A percentile compares a stretch with the other conserved stretches of the same genome.
These are phyloP conservation scores for Termitomyces bulborhizus DNA, from an alignment of 768 basidiomycete species.

Conservation along the genomic window DNA sequence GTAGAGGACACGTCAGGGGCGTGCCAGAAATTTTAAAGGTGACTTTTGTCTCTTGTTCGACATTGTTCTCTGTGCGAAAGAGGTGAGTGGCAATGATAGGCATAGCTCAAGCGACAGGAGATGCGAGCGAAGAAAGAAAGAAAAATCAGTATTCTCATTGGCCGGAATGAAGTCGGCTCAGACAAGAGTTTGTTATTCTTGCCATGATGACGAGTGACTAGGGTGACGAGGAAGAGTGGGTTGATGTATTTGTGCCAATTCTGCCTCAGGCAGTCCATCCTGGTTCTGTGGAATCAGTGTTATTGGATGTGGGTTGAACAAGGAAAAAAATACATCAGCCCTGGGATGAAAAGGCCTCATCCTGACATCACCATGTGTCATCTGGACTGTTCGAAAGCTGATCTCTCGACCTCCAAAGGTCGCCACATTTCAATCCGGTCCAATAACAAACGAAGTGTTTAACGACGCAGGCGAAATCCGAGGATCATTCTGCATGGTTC, in stretches of 20 bases:
- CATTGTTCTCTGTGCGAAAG: background rate
- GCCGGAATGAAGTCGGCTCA: background rate
- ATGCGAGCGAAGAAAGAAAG: background rate
- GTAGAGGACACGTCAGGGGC: background rate
- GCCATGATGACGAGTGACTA: background rate
- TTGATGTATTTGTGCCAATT: background rate
- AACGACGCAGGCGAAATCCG: no score
- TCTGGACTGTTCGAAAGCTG: background rate
- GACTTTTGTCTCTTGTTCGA: background rate
- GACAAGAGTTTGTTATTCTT: background rate
- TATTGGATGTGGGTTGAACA: background rate
- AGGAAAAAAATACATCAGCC: background rate
- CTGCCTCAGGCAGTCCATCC: background rate
- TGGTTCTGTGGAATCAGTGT: background rate
- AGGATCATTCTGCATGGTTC: no score
- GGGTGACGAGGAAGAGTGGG: background rate
- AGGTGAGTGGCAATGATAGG: background rate
- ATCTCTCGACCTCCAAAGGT: no score
- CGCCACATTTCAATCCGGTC: background rate
- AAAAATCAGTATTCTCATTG: background rate
- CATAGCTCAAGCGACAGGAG: background rate
- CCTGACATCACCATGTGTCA: background rate
- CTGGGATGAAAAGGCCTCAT: background rate
- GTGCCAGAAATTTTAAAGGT: background rate
- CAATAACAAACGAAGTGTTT: no score